These are phyloP conservation scores for Myriosclerotinia duriaeana DNA, from an alignment of 2,329 filamentous ascomycete genomes.

Conservation along the genomic window DNA sequence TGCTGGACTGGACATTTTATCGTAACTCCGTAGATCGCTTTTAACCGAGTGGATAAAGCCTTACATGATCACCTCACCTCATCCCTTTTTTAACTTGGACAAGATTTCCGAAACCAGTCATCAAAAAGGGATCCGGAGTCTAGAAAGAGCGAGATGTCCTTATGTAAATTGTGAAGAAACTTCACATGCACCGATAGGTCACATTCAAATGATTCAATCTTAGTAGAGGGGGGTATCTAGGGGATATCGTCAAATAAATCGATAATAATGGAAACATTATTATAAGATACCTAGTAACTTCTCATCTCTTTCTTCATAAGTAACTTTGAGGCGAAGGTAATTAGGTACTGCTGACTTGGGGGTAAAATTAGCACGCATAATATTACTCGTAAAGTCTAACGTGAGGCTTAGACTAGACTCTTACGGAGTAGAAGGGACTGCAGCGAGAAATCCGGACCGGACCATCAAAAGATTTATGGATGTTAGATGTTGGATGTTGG, in stretches of 20 bases:
- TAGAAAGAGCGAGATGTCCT: background rate
- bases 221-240: background rate
- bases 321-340: too few relatives aligned
- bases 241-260: background rate
- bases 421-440: background rate
- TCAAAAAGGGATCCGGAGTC: background rate
- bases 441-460: constrained; percentile 3
- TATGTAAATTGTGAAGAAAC: background rate
- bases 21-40: background rate
- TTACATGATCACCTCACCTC: background rate
- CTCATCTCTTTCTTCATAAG: too few relatives aligned
- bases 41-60: constrained; percentile 10
- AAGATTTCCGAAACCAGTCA: background rate
- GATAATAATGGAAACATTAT: background rate
- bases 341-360: too few relatives aligned
- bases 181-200: too few relatives aligned
- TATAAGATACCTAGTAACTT: background rate
- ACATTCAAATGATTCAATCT: background rate
- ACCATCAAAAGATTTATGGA: background rate
- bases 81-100: constrained; percentile 3
- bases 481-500: too few relatives aligned
- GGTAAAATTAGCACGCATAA: background rate
- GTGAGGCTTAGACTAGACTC: constrained; percentile 1
- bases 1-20: background rate
- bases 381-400: background rate